These are phyloP conservation scores for Fusarium globosum DNA, from an alignment of 2,329 filamentous ascomycete species.

Conservation along the genomic window DNA sequence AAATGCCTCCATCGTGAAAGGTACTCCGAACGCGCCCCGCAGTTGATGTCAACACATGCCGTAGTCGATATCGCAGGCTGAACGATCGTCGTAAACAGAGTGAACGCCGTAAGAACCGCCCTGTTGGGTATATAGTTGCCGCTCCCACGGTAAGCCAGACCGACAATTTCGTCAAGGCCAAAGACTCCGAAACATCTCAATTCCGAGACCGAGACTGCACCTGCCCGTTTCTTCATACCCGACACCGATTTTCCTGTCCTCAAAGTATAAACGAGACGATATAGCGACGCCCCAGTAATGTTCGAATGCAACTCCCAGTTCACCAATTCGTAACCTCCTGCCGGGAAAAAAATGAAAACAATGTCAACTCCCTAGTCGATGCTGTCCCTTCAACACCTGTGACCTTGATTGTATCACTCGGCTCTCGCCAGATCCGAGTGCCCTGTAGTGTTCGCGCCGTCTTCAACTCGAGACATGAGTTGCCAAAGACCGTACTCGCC, in stretches of 20 bases:
- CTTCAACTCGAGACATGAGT: slow-evolving; percentile 18
- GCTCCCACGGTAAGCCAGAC: slow-evolving; percentile 17
- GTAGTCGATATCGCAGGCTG: slow-evolving; percentile 36
- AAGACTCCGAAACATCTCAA: slow-evolving; percentile 27
- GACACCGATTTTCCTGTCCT: slow-evolving; percentile 24
- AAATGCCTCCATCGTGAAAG: slow-evolving; percentile 37
- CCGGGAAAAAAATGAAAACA: slow-evolving; percentile 37
- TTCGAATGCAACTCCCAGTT: slow-evolving; percentile 44
- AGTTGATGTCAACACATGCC: slow-evolving; percentile 39
- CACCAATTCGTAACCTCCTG: slow-evolving; percentile 37
- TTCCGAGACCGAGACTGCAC: slow-evolving; percentile 21
- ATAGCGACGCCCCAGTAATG: slow-evolving; percentile 42
- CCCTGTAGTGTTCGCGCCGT: slow-evolving; percentile 20
- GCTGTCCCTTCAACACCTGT: slow-evolving; percentile 39
- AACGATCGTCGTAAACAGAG: slow-evolving; percentile 30
- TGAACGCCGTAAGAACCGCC: slow-evolving; percentile 41
- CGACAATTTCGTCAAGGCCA: slow-evolving; percentile 23
- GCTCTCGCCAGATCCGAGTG: slow-evolving; percentile 37
- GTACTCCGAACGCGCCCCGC: slow-evolving; percentile 37
- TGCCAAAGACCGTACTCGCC: slow-evolving; percentile 14
- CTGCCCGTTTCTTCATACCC: slow-evolving; percentile 29
- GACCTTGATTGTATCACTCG: slow-evolving; percentile 33
- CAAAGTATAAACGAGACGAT: slow-evolving; percentile 41
- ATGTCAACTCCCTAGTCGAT: slow-evolving; percentile 45
- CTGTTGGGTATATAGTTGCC: slow-evolving; percentile 43